Base-by-base conservation (phyloP, 2,329 filamentous ascomycete genomes). In the Catunica adiposa region DNA sequence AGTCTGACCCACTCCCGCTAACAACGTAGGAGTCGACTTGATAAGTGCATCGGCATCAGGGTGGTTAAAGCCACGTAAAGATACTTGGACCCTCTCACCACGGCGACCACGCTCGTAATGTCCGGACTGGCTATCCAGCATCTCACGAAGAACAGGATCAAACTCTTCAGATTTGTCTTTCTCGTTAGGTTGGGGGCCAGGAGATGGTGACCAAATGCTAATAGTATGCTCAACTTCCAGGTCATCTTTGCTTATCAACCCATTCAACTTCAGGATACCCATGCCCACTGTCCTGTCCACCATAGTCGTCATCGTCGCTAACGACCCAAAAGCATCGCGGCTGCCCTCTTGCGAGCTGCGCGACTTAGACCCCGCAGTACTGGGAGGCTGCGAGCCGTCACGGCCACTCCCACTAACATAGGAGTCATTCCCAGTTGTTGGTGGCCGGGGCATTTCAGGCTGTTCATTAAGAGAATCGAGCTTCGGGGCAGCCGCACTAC, bases 1-100 rank as follows among this genome's bases (percentile, higher is more conserved):
- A 0, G 89, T 94, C 66, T 84, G 84, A 57, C 76, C 76, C 58
- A 97, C 79, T 53, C 84, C 83, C 53, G 94, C 84, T 14, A 98
- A 78, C 14, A 94, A 71, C 0, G 90, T 97, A 0, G 92, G 92
- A 2, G 88, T 95, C 51, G 84, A 81, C 63, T 85, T 87, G 64
- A 97, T 84, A 42, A 98, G 76, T 0, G 71, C 73, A 61, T 94
- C 88, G 1, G 88, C 81, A 62, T 97, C 88, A 1, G 79, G 73
- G 62, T 84, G 78, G 37, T 80, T 77, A 66, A 96, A 96, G 1
- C 85, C 77, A 62, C 83, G 84, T 14, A 96, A 71, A 59, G 86
- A 84, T 1, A 96, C 72, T 61, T 90, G 85, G 4, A 97, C 70
- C 26, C 86, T 79, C 63, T 90, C 88, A 23, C 87, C 80, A 55